These are phyloP conservation scores for Sclerotiophoma versabilis DNA, from an alignment of 2,329 filamentous ascomycete genomes.

Conservation along the genomic window DNA sequence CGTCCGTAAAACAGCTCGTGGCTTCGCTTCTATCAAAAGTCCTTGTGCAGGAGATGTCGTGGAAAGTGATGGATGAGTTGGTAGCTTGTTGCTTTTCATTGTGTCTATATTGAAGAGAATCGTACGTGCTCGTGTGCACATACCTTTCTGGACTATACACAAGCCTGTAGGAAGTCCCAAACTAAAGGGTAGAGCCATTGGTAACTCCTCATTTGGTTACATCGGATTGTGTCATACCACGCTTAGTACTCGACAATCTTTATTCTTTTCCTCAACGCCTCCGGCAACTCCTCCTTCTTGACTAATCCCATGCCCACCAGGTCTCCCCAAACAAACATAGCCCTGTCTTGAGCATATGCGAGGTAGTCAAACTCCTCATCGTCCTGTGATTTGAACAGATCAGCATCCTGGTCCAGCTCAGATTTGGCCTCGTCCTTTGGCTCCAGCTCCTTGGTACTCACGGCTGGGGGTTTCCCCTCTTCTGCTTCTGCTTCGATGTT, in stretches of 20 bases:
- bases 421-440: constrained; percentile 32
- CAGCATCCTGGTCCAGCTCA: constrained; percentile 37
- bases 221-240: not conserved
- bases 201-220: no score
- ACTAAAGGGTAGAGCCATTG: not conserved
- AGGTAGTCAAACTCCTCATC: constrained; percentile 89
- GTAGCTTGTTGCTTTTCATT: not conserved
- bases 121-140: not conserved
- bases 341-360: constrained; percentile 86
- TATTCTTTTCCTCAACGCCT: constrained; percentile 66
- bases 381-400: constrained; percentile 58
- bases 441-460: constrained; percentile 33
- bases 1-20: no score
- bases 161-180: not conserved
- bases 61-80: not conserved
- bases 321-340: constrained; percentile 95
- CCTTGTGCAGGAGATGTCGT: not conserved
- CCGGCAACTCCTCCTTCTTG: constrained; percentile 76
- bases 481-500: constrained; percentile 25
- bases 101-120: not conserved
- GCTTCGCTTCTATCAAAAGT: no score
- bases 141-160: not conserved
- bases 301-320: constrained; percentile 79
- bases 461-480: constrained; percentile 14
- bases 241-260: constrained; percentile 70